Percentiles rank a stretch among this genome's conserved stretches.
Evolutionary conservation across 768 basidiomycete genomes (phyloP).

Genomic region (Phlebiopsis flavidoalba): DNA sequence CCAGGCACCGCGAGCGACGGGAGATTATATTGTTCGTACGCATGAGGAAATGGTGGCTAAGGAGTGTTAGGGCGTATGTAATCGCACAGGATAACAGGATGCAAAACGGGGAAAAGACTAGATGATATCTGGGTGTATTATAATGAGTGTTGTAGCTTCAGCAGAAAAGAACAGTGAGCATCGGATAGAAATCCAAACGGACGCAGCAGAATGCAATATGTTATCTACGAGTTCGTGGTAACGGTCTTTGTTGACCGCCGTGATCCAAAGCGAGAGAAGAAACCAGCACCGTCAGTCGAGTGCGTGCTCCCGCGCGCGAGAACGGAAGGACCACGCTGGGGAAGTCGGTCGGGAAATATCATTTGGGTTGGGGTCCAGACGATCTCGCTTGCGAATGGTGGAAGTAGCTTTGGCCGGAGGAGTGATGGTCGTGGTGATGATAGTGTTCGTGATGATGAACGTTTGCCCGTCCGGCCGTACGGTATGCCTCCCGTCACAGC

Average conservation of each 20-base stretch:
- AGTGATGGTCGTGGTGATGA: conserved; percentile 27
- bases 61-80: conserved; percentile 1
- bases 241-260: conserved; percentile 44
- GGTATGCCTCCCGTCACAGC: conserved; percentile 84
- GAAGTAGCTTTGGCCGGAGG: conserved; percentile 5
- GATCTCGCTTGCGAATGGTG: conserved; percentile 35
- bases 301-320: conserved; percentile 75
- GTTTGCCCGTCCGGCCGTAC: conserved; percentile 59
- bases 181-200: not conserved
- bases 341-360: conserved; percentile 61
- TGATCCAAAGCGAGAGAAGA: conserved; percentile 78
- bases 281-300: conserved; percentile 47
- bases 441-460: conserved; percentile 58
- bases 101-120: not conserved
- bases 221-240: not conserved
- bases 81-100: conserved; percentile 6
- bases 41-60: not conserved
- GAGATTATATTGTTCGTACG: conserved; percentile 4
- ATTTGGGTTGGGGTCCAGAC: conserved; percentile 44
- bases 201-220: not conserved
- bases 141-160: conserved; percentile 14
- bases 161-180: conserved; percentile 4
- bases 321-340: conserved; percentile 84
- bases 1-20: not conserved
- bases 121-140: conserved; percentile 4